Evolutionary conservation across 176 grass and related monocot genomes (phyloP).

Genomic region (Cocos nucifera): DNA sequence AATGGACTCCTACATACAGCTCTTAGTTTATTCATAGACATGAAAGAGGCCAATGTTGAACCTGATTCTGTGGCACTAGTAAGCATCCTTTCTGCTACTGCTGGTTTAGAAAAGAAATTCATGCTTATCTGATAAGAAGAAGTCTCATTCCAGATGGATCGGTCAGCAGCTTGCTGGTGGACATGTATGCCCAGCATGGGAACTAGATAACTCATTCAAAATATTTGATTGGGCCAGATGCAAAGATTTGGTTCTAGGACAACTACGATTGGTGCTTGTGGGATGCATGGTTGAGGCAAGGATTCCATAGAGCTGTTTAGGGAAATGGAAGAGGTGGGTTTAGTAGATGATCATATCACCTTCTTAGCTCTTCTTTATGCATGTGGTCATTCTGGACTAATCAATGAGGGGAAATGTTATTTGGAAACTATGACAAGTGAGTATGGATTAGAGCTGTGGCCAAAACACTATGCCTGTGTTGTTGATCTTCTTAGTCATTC

Average conservation of each 20-base stretch:
- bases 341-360: constrained; percentile 52
- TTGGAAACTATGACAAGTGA: constrained; percentile 51
- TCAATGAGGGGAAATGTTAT: constrained; percentile 50
- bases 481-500: constrained; percentile 53
- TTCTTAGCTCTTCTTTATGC: constrained; percentile 74
- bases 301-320: constrained; percentile 46
- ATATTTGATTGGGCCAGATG: constrained; percentile 30
- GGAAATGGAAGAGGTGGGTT: constrained; percentile 37
- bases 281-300: constrained; percentile 69
- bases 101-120: constrained; percentile 65
- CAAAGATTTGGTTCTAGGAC: constrained; percentile 72
- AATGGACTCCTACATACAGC: constrained; percentile 47
- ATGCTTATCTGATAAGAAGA: constrained; percentile 67
- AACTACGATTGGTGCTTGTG: constrained; percentile 57
- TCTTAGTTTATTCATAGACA: constrained; percentile 50
- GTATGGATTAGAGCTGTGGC: constrained; percentile 42
- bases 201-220: constrained; percentile 39
- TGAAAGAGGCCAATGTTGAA: constrained; percentile 38
- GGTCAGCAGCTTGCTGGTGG: constrained; percentile 48
- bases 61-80: constrained; percentile 66
- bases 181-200: constrained; percentile 82
- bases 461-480: constrained; percentile 63
- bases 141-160: constrained; percentile 35
- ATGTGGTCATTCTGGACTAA: constrained; percentile 71
- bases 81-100: constrained; percentile 41